Evolutionary conservation across 208 protist genomes (phyloP), one percentile per base, ranked within the genome.

Genomic region (Hexamita inflata): DNA sequence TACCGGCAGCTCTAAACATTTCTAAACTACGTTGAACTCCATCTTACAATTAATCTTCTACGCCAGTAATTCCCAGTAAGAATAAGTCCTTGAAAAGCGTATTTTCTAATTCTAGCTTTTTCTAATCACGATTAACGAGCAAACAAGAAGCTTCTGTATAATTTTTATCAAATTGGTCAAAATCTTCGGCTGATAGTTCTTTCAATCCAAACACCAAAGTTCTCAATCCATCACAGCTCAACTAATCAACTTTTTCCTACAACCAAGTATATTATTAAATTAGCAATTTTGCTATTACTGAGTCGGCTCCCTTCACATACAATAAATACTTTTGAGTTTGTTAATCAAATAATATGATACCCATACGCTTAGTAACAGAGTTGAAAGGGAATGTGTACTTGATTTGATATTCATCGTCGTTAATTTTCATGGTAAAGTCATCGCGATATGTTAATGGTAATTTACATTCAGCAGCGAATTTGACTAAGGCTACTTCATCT

Each of bases 21-120:
- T 97, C 94, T 0, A 98, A 82, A 59, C 92, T 94, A 1, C 28
- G 7, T 78, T 34, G 86, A 26, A 93, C 89, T 60, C 91, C 83
- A 57, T 92, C 88, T 85, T 98, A 94, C n/a, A 98, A 82, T 80
- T 92, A 87, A 75, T 97, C 94, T 83, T 98, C 95, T 1, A 98
- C 93, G 13, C 93, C 95, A 2, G 92, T 96, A 0, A 96, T 82
- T 26, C 91, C 89, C 38, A 92, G 79, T 0, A 96, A 77, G 15
- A 85, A 87, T 79, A 95, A 67, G 24, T 78, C 26, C 11, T 38
- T 34, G 13, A 66, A n/a, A n/a, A 66, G 34, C 24, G 15, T 34
- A 15, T 66, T 30, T 34, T 66, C 60, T 38, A 34, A 15, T 38
- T 66, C 24, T 24, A 24, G 24, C 19, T 38, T 15, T 19, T 38